phyloP scores from a whole-genome alignment of 306 rosid genomes.

The Acacia crassicarpa region DNA sequence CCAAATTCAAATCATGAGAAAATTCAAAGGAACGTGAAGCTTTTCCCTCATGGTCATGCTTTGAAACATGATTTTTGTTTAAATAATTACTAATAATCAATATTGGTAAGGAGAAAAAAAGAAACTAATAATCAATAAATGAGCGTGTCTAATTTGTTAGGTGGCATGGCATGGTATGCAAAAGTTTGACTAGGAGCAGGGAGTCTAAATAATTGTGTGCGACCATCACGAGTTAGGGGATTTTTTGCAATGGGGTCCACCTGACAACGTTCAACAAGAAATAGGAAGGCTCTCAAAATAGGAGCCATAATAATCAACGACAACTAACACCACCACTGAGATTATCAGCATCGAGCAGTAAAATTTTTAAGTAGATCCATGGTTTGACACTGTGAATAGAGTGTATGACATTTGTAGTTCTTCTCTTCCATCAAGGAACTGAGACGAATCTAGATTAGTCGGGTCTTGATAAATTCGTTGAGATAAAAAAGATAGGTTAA shows the following conservation, averaged over 20 bases:
- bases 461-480: no score
- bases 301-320: neutral
- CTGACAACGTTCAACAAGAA: conserved; percentile 22
- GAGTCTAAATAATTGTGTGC: conserved; percentile 29
- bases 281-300: neutral
- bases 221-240: conserved; percentile 24
- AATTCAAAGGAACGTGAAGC: neutral
- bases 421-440: no score
- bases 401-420: no score
- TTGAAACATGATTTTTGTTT: neutral
- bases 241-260: conserved; percentile 33
- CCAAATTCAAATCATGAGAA: neutral
- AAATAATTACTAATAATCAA: no score
- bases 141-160: neutral
- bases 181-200: conserved; percentile 38
- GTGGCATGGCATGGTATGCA: conserved; percentile 15
- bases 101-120: no score
- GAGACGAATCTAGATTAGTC: no score
- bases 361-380: no score
- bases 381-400: no score
- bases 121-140: neutral
- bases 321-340: neutral
- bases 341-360: no score
- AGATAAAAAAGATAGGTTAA: no score
- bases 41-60: conserved; percentile 22